A percentile compares a stretch with the other conserved stretches of the same genome.
These are phyloP conservation scores for Pisolithus orientalis DNA, from an alignment of 768 basidiomycete species.

Conservation along the genomic window DNA sequence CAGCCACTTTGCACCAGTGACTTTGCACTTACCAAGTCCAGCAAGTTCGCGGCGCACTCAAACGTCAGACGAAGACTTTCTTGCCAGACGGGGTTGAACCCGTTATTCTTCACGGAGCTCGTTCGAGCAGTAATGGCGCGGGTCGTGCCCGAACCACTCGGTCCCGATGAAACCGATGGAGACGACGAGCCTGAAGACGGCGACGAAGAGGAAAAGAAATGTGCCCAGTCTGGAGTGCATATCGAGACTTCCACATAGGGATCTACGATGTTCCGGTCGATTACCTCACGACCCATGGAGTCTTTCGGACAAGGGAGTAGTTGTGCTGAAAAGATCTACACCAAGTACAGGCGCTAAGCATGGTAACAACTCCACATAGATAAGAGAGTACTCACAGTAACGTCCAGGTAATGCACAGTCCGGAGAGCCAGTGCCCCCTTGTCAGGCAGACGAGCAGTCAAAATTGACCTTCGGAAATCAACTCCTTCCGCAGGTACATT, in stretches of 20 bases:
- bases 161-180: slow-evolving; percentile 2
- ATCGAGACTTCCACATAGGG: slow-evolving; percentile 81
- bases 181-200: neutral
- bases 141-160: slow-evolving; percentile 26
- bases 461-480: no score
- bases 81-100: slow-evolving; percentile 89
- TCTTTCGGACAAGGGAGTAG: no score
- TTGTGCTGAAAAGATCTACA: slow-evolving; percentile 54
- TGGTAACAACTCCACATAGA: neutral
- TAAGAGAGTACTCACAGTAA: slow-evolving; percentile 43
- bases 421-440: slow-evolving; percentile 51
- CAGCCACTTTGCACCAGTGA: no score
- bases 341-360: neutral
- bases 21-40: no score
- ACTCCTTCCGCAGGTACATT: no score
- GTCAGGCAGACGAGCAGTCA: slow-evolving; percentile 39
- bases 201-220: slow-evolving; percentile 19
- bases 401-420: slow-evolving; percentile 55
- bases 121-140: slow-evolving; percentile 54
- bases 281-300: no score
- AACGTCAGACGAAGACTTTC: slow-evolving; percentile 67
- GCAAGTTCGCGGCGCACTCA: slow-evolving; percentile 68
- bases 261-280: slow-evolving; percentile 49
- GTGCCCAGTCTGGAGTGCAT: slow-evolving; percentile 67
- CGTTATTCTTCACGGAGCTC: slow-evolving; percentile 69